Base-by-base conservation (phyloP, 148 eudicot species). In the Polygonum aviculare region DNA sequence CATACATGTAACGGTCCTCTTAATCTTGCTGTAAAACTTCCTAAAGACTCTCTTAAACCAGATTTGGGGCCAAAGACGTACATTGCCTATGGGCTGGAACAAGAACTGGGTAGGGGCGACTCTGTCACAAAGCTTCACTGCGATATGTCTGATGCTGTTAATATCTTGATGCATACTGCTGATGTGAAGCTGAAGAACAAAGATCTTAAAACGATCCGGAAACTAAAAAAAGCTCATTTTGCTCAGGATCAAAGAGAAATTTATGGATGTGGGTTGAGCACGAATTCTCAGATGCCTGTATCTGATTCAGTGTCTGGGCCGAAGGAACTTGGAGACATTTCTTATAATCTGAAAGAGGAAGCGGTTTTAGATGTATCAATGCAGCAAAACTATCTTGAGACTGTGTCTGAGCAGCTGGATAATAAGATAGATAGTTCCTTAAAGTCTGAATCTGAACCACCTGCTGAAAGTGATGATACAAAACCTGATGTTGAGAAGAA, bases 51-150 rank as follows among this genome's bases (percentile, higher is more conserved):
- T 72, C 67, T 87, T 77, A 86, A 84, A 84, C 96, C 93, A 54
- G 93, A 91, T 74, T 76, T 89, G 82, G 96, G 96, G 38, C 96
- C 96, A 45, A 89, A 84, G 84, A 89, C 92, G 48, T 86, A 89
- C 74, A 91, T 91, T 78, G 90, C 91, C 60, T 91, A 89, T 50
- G 93, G 91, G 57, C 39, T 88, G 80, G 73, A 82, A n/a, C 86
- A 86, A 78, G 94, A 90, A 82, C 84, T 90, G 54, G 94, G 91
- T 12, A 88, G 91, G 41, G 94, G 89, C 45, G 96, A 89, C 74
- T 91, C 96, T 40, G 96, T 91, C 50, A 87, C 93, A 15, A 91
- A 89, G 82, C 87, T 91, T 73, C 96, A 86, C 51, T 91, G 88
- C 21, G 89, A 87, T 77, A 87, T 85, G 88, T 86, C 91, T 75